Base-by-base conservation (phyloP, 2,329 filamentous ascomycete species). In the Phialophora tarda region DNA sequence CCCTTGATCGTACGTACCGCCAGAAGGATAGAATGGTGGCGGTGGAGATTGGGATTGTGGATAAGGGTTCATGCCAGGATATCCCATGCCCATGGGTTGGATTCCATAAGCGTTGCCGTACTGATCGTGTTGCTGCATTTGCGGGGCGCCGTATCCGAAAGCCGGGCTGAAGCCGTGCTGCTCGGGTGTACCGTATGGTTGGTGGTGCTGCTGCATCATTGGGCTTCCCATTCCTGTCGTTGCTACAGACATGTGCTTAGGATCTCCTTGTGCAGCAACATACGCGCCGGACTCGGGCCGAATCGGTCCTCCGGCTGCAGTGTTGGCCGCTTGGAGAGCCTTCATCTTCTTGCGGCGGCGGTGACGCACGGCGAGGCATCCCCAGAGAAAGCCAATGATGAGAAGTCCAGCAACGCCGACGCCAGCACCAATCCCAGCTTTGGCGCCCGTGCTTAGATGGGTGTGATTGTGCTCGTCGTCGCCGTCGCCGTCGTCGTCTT, bases 361-460 rank as follows among this genome's bases (percentile, higher is more conserved):
- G 38, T 63, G 59, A 14, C 59, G 64, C 17, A 66, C 48, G 32
- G 64, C 64, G 6, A 68, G 53, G 32, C 60, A 69, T 1, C 24
- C 55, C 64, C 64, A 64, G 10, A 69, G 30, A 14, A 48, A 44
- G 32, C 60, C 50, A 28, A 67, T 59, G 38, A 67, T 4, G 23
- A 69, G 50, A 4, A 75, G 21, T 4, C 72, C 55, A 72, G 82
- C 54, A 74, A 82, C 57, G 74, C 78, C 69, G 75, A 85, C 73
- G 74, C 80, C 62, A 73, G 73, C 68, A 7, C 74, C 75, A 14
- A 77, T 76, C 3, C 75, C 75, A 1, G 70, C 74, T 71, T 76
- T 76, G 14, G 73, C 71, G 38, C 73, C 74, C 41, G 71, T 59
- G 57, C 68, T 71, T 2, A 77, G 67, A 26, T 69, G 67, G 8